Evolutionary conservation across 2,329 filamentous ascomycete genomes (phyloP).

Genomic region (Penicillium sp.): DNA sequence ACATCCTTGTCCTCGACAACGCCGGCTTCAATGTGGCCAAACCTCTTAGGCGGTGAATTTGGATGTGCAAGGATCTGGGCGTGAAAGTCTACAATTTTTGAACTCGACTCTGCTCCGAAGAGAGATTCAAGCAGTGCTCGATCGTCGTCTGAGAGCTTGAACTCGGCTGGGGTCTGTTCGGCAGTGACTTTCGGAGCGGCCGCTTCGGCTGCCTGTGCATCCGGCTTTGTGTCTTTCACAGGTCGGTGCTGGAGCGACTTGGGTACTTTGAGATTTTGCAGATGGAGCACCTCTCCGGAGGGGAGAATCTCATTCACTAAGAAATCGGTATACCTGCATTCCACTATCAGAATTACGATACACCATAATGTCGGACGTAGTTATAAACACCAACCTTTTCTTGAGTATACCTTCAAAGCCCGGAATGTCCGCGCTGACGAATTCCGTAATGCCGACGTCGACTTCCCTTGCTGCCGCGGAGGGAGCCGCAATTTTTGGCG

Average conservation of each 20-base stretch:
- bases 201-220: background rate
- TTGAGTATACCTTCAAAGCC: conserved; percentile 65
- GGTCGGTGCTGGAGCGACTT: conserved; percentile 13
- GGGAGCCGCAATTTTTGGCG: background rate
- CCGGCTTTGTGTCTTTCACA: background rate
- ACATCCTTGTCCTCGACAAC: conserved; percentile 58
- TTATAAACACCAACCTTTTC: conserved; percentile 50
- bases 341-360: background rate
- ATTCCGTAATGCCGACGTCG: conserved; percentile 61
- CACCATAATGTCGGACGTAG: background rate
- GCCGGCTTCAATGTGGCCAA: conserved; percentile 51
- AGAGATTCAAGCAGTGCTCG: conserved; percentile 38
- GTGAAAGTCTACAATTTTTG: conserved; percentile 54
- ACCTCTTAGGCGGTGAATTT: conserved; percentile 52
- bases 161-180: conserved; percentile 18
- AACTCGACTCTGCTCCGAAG: conserved; percentile 51
- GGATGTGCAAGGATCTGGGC: conserved; percentile 51
- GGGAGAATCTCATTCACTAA: conserved; percentile 83
- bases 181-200: conserved; percentile 10
- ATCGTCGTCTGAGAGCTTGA: conserved; percentile 44
- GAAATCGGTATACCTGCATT: conserved; percentile 78
- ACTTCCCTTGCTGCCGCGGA: conserved; percentile 30
- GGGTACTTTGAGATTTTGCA: conserved; percentile 49
- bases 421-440: conserved; percentile 53
- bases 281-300: conserved; percentile 70